Conservation (phyloP, 176 grass and related monocot genomes). For the Ensete glaucum region DNA sequence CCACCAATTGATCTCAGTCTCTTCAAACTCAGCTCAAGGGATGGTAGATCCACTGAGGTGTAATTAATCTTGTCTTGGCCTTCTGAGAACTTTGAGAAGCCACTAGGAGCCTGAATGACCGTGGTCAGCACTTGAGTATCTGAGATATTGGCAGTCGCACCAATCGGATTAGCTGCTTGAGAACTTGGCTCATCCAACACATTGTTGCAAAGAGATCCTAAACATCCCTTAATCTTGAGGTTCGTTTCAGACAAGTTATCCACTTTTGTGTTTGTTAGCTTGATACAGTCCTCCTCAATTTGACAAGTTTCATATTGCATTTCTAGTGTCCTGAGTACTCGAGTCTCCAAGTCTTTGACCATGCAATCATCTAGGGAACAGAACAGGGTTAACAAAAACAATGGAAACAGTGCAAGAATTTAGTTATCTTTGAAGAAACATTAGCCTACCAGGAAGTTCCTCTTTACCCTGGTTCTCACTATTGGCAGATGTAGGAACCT, state of each 20-base stretch:
- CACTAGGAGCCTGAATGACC: constrained; percentile 32
- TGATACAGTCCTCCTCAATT: constrained; percentile 17
- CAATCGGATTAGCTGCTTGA: constrained; percentile 38
- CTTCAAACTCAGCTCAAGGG: constrained; percentile 69
- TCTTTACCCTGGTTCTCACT: constrained; percentile 41
- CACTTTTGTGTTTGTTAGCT: constrained; percentile 22
- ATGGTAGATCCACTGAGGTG: constrained; percentile 32
- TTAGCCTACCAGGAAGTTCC: constrained; percentile 39
- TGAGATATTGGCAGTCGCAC: constrained; percentile 38
- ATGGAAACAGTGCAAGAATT: background rate
- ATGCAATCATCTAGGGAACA: constrained; percentile 44
- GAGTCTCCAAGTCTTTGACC: constrained; percentile 70
- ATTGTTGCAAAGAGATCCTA: constrained; percentile 28
- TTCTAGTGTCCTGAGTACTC: constrained; percentile 31
- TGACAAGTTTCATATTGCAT: constrained; percentile 12
- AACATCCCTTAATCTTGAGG: constrained; percentile 16
- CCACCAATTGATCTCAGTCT: constrained; percentile 46
- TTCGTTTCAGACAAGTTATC: constrained; percentile 29
- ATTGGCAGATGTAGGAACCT: constrained; percentile 27
- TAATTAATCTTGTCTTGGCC: constrained; percentile 29
- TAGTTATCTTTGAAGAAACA: background rate
- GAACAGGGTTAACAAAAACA: background rate
- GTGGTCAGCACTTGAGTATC: constrained; percentile 25
- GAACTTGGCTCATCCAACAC: constrained; percentile 29
- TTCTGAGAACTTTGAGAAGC: constrained; percentile 31